Evolutionary conservation across 1,284 basidiomycete species (phyloP).

Genomic region (Moesziomyces globuligerus): DNA sequence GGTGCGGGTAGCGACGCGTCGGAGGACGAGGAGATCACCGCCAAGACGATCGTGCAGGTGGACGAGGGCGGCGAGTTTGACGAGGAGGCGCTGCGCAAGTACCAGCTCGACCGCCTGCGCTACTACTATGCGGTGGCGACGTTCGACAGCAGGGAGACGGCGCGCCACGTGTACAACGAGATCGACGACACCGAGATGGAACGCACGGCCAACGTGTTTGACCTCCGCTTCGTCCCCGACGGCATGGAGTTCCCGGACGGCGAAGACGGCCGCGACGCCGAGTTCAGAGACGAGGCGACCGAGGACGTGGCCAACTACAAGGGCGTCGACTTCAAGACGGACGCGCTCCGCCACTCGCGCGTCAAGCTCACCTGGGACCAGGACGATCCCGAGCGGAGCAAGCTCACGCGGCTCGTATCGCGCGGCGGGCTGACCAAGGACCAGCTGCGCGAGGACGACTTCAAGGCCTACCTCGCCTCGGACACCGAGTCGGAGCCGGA

Average conservation of each 20-base stretch:
- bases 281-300: slow-evolving; percentile 74
- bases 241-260: slow-evolving; percentile 83
- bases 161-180: slow-evolving; percentile 83
- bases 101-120: slow-evolving; percentile 91
- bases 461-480: slow-evolving; percentile 64
- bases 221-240: slow-evolving; percentile 76
- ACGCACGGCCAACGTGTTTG: slow-evolving; percentile 94
- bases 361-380: slow-evolving; percentile 99
- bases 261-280: slow-evolving; percentile 80
- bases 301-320: slow-evolving; percentile 76
- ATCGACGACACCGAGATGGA: slow-evolving; percentile 96
- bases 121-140: slow-evolving; percentile 97
- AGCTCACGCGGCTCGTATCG: slow-evolving; percentile 71
- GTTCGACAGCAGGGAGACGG: slow-evolving; percentile 82
- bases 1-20: slow-evolving; percentile 75
- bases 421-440: slow-evolving; percentile 44
- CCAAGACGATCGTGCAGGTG: slow-evolving; percentile 67
- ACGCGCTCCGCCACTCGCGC: slow-evolving; percentile 95
- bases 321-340: slow-evolving; percentile 90
- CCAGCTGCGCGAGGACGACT: slow-evolving; percentile 63
- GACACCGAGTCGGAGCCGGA: slow-evolving; percentile 54
- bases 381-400: slow-evolving; percentile 88
- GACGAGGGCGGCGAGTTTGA: slow-evolving; percentile 71
- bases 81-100: slow-evolving; percentile 86
- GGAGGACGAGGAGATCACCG: slow-evolving; percentile 68